These are phyloP conservation scores for Chlorophyllum brunneum DNA, from an alignment of 768 basidiomycete genomes.

Conservation along the genomic window DNA sequence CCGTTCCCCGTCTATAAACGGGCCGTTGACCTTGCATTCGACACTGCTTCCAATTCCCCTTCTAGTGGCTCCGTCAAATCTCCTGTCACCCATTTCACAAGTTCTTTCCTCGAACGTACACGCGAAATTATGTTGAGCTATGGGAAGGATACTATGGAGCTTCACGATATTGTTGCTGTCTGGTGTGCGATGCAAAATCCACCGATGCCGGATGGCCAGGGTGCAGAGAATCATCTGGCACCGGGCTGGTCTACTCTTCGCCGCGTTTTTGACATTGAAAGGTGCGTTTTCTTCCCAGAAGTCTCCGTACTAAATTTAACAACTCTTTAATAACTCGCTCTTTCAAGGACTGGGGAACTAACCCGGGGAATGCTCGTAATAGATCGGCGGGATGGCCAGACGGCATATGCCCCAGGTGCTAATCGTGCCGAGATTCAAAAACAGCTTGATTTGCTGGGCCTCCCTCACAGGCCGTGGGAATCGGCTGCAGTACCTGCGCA, in stretches of 20 bases:
- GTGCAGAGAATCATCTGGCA: slow-evolving; percentile 20
- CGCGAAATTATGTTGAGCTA: slow-evolving; percentile 74
- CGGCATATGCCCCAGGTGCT: slow-evolving; percentile 60
- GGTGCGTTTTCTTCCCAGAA: slow-evolving; percentile 32
- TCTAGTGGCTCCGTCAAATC: slow-evolving; percentile 46
- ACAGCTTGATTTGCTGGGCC: slow-evolving; percentile 35
- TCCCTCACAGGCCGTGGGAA: slow-evolving; percentile 36
- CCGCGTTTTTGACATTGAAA: slow-evolving; percentile 66
- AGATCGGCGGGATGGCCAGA: slow-evolving; percentile 64
- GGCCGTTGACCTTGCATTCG: slow-evolving; percentile 60
- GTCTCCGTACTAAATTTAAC: not conserved
- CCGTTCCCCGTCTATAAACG: slow-evolving; percentile 61
- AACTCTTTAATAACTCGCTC: not conserved
- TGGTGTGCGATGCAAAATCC: slow-evolving; percentile 83
- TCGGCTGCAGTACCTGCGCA: slow-evolving; percentile 51
- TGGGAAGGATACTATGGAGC: slow-evolving; percentile 83
- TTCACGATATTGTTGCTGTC: slow-evolving; percentile 87
- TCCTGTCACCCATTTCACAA: slow-evolving; percentile 73
- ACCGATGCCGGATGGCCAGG: slow-evolving; percentile 31
- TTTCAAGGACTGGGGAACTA: slow-evolving; percentile 61
- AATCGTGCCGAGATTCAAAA: slow-evolving; percentile 65
- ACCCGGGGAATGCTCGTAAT: slow-evolving; percentile 88
- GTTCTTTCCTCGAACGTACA: slow-evolving; percentile 71
- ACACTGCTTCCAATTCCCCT: slow-evolving; percentile 38
- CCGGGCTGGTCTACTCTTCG: slow-evolving; percentile 53